Percentiles rank a stretch among this genome's conserved stretches.
These are phyloP conservation scores for Chlorella sp. DNA, from an alignment of 139 green algal species.

Conservation along the genomic window DNA sequence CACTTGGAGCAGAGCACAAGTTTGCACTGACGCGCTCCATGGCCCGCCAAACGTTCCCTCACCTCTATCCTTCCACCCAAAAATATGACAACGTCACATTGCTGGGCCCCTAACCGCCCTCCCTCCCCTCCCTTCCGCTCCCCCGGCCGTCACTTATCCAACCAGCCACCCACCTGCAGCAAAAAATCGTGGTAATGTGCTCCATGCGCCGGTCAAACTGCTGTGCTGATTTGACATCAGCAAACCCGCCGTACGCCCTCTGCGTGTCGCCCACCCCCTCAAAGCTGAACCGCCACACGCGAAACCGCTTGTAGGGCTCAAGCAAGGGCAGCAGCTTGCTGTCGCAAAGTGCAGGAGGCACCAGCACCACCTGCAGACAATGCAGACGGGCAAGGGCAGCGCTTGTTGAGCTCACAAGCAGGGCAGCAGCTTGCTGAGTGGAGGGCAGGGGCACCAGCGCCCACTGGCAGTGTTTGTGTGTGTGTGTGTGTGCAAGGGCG, in stretches of 20 bases:
- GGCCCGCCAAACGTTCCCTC: too few species aligned
- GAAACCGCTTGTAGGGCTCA: constrained; percentile 18
- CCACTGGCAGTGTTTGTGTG: neutral
- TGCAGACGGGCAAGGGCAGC: too few species aligned
- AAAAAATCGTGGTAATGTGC: too few species aligned
- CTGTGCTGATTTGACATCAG: neutral
- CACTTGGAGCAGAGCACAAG: too few species aligned
- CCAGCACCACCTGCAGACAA: neutral
- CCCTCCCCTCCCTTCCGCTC: too few species aligned
- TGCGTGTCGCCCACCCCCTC: neutral
- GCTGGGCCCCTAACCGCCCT: too few species aligned
- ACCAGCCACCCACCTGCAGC: constrained; percentile 11
- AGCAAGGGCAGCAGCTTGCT: constrained; percentile 25
- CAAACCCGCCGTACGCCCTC: constrained; percentile 22
- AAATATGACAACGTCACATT: too few species aligned
- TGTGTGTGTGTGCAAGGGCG: too few species aligned
- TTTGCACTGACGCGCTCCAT: too few species aligned
- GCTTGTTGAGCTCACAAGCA: neutral
- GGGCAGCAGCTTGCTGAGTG: neutral
- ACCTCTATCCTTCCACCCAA: too few species aligned
- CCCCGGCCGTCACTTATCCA: too few species aligned
- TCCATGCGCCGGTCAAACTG: too few species aligned
- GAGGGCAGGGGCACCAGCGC: neutral
- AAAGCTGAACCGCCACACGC: constrained; percentile 30
- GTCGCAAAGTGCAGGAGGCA: constrained; percentile 8